Base-by-base conservation (phyloP, 208 protist genomes). In the Balamuthia mandrillaris region DNA sequence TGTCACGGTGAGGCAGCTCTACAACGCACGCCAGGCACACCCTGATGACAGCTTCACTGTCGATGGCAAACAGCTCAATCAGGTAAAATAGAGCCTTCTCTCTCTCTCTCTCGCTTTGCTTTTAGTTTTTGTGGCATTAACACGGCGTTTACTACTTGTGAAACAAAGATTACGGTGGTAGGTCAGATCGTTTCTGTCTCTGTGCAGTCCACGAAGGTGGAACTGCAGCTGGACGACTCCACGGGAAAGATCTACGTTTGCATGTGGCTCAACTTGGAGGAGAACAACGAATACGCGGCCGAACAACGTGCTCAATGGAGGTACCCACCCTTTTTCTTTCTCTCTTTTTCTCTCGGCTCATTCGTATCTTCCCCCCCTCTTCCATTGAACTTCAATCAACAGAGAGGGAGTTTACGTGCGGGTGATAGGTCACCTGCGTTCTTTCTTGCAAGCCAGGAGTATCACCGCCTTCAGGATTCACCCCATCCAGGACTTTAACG, bases 191-290 rank as follows among this genome's bases (percentile, higher is more conserved):
- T 79, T n/a, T 29, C 37, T 31, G 14, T 79, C 35, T 21, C 51
- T 16, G 70, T 39, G 27, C 70, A 79, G 21, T 79, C 70, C 14
- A 79, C 70, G 18, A 79, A 79, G 10, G 70, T 79, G 70, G 37
- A 79, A 27, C 44, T 79, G 18, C 27, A 79, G 33, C 45, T 79
- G 2, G 70, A 79, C 33, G 70, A 79, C 27, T 41, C 33, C 2
- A 79, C 70, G 16, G 70, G 70, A 41, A 52, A 56, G 44, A 79
- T 79, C 37, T 41, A 33, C 3, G 37, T 79, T 29, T 33, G 70
- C 21, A 79, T 79, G 37, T 79, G 70, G 70, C 37, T 79, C 27
- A n/a, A 79, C 49, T 24, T 79, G 24, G 70, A 79, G 24, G 70
- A 56, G 18, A 47, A 79, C 10, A 37, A 12, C 1, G 44, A 79